Conservation (phyloP, 495 filamentous ascomycete genomes). For the Hypomontagnella submonticulosa region DNA sequence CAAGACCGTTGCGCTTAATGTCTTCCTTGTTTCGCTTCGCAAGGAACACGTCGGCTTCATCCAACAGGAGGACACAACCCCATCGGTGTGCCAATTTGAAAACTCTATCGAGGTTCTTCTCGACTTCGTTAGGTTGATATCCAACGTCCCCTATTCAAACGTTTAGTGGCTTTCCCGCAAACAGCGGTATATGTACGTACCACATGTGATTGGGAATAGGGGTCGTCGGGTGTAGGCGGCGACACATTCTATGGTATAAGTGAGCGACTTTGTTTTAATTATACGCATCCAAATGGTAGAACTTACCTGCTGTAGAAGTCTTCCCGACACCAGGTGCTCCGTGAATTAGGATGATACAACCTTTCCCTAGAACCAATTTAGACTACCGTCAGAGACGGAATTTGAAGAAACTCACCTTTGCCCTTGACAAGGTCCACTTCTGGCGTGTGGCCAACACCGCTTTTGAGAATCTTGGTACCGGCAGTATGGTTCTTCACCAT, state of each 20-base stretch:
- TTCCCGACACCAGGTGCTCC: slow-evolving; percentile 12
- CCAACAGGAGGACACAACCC: slow-evolving; percentile 46
- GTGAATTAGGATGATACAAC: slow-evolving; percentile 10
- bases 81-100: slow-evolving; percentile 13
- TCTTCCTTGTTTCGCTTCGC: slow-evolving; percentile 42
- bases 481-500: slow-evolving; percentile 15
- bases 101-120: slow-evolving; percentile 6
- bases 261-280: not conserved
- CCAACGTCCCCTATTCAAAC: not conserved
- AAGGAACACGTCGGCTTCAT: slow-evolving; percentile 55
- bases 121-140: slow-evolving; percentile 2
- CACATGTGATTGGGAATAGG: slow-evolving; percentile 12
- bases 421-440: slow-evolving; percentile 12
- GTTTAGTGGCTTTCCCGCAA: not conserved
- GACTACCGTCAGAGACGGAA: not conserved
- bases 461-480: slow-evolving; percentile 3
- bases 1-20: slow-evolving; percentile 42
- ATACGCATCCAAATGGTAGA: too few relatives aligned
- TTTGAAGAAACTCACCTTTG: slow-evolving; percentile 2
- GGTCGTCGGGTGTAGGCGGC: slow-evolving; percentile 3
- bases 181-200: not conserved
- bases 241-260: slow-evolving; percentile 2
- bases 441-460: slow-evolving; percentile 5
- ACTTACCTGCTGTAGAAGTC: slow-evolving; percentile 17
- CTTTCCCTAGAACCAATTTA: slow-evolving; percentile 7